Conservation (phyloP, 202 grass and related monocot species). For the Bolboschoenoplectus hybrid region DNA sequence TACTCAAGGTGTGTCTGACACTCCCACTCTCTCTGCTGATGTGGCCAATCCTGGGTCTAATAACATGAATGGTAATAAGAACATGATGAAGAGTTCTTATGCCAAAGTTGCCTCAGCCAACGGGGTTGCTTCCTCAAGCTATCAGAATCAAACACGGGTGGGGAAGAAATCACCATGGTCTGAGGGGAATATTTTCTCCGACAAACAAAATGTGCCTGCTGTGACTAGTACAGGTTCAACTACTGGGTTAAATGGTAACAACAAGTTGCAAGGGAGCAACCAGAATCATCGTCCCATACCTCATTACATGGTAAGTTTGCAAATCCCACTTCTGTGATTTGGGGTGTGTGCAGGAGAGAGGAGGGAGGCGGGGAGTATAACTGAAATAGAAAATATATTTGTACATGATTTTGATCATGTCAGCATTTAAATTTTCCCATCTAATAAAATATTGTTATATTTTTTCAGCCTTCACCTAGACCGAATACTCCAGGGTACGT, state of each 20-base stretch:
- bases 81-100: conserved; percentile 41
- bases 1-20: conserved; percentile 43
- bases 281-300: conserved; percentile 49
- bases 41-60: conserved; percentile 43
- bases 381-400: not conserved
- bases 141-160: conserved; percentile 46
- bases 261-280: conserved; percentile 48
- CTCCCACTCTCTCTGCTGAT: conserved; percentile 45
- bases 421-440: not conserved
- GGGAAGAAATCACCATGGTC: conserved; percentile 51
- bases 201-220: conserved; percentile 51
- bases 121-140: conserved; percentile 36
- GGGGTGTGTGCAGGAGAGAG: no score
- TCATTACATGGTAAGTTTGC: conserved; percentile 52
- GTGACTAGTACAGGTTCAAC: conserved; percentile 43
- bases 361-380: not conserved
- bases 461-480: conserved; percentile 32
- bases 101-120: conserved; percentile 45
- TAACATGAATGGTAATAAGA: conserved; percentile 39
- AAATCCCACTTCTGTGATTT: conserved; percentile 1
- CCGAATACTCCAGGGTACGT: conserved; percentile 44
- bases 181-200: conserved; percentile 51
- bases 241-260: conserved; percentile 43
- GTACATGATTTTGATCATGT: not conserved
- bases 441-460: conserved; percentile 25